Evolutionary conservation across 2,329 filamentous ascomycete genomes (phyloP).

Genomic region (Laburnicola sp.): DNA sequence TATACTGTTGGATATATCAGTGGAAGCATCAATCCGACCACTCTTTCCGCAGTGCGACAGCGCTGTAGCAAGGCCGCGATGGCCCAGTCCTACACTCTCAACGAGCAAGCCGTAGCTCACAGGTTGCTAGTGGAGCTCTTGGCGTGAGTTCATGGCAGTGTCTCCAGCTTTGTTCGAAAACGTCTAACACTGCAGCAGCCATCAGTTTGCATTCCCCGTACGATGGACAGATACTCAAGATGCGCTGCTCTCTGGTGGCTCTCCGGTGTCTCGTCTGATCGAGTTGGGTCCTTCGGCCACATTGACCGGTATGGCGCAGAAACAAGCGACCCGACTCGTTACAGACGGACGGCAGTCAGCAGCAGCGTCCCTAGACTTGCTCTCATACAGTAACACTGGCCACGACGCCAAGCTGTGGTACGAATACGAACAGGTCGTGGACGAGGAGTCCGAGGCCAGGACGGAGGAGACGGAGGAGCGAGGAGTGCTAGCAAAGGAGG

Average conservation of each 20-base stretch:
- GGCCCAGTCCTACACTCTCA: constrained; percentile 7
- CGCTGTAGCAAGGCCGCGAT: constrained; percentile 7
- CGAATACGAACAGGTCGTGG: constrained; percentile 6
- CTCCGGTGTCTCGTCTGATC: constrained; percentile 2
- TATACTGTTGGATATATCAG: too few relatives aligned
- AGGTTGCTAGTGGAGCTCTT: background rate
- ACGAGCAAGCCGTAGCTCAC: constrained; percentile 6
- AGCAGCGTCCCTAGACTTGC: constrained; percentile 3
- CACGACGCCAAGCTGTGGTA: constrained; percentile 8
- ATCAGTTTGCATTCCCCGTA: too few relatives aligned
- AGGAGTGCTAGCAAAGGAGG: background rate
- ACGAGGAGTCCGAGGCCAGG: background rate
- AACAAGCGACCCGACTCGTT: constrained; percentile 7
- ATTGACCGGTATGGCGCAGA: constrained; percentile 7
- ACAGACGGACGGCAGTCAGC: constrained; percentile 6
- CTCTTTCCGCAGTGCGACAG: constrained; percentile 44
- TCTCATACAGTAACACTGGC: constrained; percentile 1
- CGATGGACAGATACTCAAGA: too few relatives aligned
- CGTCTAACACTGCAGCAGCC: too few relatives aligned
- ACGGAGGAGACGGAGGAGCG: constrained; percentile 4
- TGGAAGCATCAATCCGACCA: constrained; percentile 52
- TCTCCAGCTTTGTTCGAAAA: too few relatives aligned
- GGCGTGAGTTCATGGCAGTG: too few relatives aligned
- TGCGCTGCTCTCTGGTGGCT: too few relatives aligned
- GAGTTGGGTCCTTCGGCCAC: constrained; percentile 5